Percentiles rank a stretch among this genome's conserved stretches.
These are phyloP conservation scores for Cryptococcus sp. DNA, from an alignment of 1,284 basidiomycete genomes.

Conservation along the genomic window DNA sequence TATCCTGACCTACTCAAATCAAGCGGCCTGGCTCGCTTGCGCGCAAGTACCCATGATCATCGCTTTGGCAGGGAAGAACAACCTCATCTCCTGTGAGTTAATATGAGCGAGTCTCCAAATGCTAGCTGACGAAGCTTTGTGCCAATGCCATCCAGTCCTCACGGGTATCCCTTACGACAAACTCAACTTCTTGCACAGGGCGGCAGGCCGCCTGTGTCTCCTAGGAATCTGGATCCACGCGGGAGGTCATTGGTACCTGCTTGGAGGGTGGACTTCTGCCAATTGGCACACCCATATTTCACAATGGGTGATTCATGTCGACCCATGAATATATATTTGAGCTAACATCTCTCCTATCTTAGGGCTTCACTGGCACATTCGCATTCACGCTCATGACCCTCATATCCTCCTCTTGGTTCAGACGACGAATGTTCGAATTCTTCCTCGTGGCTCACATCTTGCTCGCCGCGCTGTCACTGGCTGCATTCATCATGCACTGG, in stretches of 20 bases:
- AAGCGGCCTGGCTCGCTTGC: conserved; percentile 59
- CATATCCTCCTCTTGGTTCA: conserved; percentile 53
- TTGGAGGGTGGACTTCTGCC: conserved; percentile 14
- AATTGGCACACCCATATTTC: conserved; percentile 17
- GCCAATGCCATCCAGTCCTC: conserved; percentile 52
- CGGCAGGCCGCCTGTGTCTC: conserved; percentile 35
- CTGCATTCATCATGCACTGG: conserved; percentile 38
- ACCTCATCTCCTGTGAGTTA: conserved; percentile 61
- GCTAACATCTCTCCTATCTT: conserved; percentile 1
- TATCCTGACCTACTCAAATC: conserved; percentile 42
- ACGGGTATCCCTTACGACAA: conserved; percentile 65
- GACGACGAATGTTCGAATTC: conserved; percentile 56
- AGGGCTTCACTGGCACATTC: conserved; percentile 52
- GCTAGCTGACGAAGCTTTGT: not conserved
- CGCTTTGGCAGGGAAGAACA: conserved; percentile 66
- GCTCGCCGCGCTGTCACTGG: conserved; percentile 41
- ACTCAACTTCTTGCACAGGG: conserved; percentile 49
- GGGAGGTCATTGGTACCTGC: conserved; percentile 24
- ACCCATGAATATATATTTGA: conserved; percentile 1
- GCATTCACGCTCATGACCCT: conserved; percentile 55
- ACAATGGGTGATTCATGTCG: conserved; percentile 26
- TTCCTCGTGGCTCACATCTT: conserved; percentile 58
- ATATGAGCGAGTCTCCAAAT: not conserved
- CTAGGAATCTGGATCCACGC: conserved; percentile 40
- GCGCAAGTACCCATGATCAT: conserved; percentile 65